Percentiles rank a stretch among this genome's conserved stretches.
phyloP scores from a whole-genome alignment of 257 asterid genomes.

The Vinca minor region DNA sequence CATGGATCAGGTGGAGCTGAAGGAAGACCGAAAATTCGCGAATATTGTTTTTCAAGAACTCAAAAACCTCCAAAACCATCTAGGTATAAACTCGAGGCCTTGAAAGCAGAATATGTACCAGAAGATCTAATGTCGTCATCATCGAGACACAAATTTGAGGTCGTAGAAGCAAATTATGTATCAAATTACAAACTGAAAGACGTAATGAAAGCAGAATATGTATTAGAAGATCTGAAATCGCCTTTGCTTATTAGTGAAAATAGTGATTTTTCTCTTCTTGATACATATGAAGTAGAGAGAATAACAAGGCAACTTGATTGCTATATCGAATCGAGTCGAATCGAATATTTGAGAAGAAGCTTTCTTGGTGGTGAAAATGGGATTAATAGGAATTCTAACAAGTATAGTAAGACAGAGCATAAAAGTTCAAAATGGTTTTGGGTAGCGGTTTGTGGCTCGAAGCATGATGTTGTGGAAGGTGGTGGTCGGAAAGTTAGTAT shows the following conservation, averaged over 20 bases:
- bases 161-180: too few species aligned
- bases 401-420: not conserved
- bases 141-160: too few species aligned
- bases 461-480: slow-evolving; percentile 7
- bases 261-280: slow-evolving; percentile 45
- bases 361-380: slow-evolving; percentile 10
- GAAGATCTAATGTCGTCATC: not conserved
- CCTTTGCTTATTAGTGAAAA: not conserved
- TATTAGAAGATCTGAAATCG: too few species aligned
- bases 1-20: slow-evolving; percentile 51
- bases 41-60: slow-evolving; percentile 26
- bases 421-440: slow-evolving; percentile 25
- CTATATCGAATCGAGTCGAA: slow-evolving; percentile 29
- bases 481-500: slow-evolving; percentile 1
- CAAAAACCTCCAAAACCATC: slow-evolving; percentile 33
- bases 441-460: slow-evolving; percentile 35
- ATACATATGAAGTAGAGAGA: slow-evolving; percentile 48
- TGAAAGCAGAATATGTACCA: too few species aligned
- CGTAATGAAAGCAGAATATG: too few species aligned
- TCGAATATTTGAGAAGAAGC: slow-evolving; percentile 12
- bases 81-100: slow-evolving; percentile 55
- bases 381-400: too few species aligned
- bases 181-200: too few species aligned
- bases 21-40: slow-evolving; percentile 16
- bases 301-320: slow-evolving; percentile 45